Evolutionary conservation across 1,139 yeast genomes (phyloP).

Genomic region (Candida dubliniensis): DNA sequence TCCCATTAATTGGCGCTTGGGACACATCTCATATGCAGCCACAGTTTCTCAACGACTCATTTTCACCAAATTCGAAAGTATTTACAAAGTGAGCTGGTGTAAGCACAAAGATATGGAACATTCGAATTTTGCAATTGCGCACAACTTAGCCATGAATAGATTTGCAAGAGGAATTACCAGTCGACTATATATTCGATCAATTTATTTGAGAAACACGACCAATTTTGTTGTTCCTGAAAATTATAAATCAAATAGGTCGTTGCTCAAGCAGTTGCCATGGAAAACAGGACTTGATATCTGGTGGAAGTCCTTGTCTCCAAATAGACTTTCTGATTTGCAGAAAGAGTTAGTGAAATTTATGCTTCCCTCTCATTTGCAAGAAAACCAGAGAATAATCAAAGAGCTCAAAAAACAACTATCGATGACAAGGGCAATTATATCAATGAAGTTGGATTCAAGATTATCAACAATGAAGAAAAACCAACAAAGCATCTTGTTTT

Average conservation of each 20-base stretch:
- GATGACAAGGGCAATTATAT: constrained; percentile 31
- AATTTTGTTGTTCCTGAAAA: constrained; percentile 15
- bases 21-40: too few relatives aligned
- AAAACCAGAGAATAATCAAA: constrained; percentile 24
- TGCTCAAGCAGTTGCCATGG: constrained; percentile 19
- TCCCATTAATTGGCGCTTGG: too few relatives aligned
- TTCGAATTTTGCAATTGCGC: not conserved
- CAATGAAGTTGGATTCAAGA: constrained; percentile 38
- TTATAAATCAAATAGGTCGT: constrained; percentile 16
- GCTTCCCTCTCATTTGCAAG: constrained; percentile 25
- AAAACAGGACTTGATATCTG: constrained; percentile 23
- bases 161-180: not conserved
- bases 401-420: constrained; percentile 24
- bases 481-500: constrained; percentile 54
- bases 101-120: too few relatives aligned
- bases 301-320: constrained; percentile 31
- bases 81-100: too few relatives aligned
- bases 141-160: not conserved
- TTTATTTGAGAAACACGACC: constrained; percentile 9
- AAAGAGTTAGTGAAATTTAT: constrained; percentile 36
- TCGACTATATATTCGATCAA: constrained; percentile 7
- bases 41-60: too few relatives aligned
- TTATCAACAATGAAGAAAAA: constrained; percentile 26
- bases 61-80: too few relatives aligned
- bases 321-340: constrained; percentile 32